phyloP scores from a whole-genome alignment of 1,284 basidiomycete genomes.

The Vanrija sp. region DNA sequence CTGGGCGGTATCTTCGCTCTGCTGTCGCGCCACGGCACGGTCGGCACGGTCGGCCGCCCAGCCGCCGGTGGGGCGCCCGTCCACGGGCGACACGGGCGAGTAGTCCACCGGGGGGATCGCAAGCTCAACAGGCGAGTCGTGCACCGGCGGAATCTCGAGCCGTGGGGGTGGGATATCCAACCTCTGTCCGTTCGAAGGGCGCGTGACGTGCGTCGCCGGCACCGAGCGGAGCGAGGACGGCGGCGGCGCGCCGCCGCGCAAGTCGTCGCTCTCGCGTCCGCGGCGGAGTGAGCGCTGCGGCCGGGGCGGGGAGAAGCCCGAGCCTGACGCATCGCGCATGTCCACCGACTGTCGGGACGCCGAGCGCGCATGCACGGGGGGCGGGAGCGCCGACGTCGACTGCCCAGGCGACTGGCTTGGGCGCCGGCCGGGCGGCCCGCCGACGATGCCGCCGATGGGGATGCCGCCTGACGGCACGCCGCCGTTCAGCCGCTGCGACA shows the following conservation, averaged over 20 bases:
- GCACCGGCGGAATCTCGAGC: too few relatives aligned
- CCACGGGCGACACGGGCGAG: background rate
- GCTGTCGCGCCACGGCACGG: constrained; percentile 32
- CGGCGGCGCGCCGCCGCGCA: background rate
- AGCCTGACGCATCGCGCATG: background rate
- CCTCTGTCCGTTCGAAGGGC: constrained; percentile 11
- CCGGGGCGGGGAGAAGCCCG: constrained; percentile 1
- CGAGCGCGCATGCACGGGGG: constrained; percentile 31
- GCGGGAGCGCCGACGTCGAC: constrained; percentile 25
- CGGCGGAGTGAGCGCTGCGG: constrained; percentile 6
- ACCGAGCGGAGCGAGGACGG: background rate
- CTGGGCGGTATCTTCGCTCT: constrained; percentile 20
- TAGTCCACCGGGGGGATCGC: background rate
- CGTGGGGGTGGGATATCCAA: background rate
- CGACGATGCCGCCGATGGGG: background rate
- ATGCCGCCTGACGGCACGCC: background rate
- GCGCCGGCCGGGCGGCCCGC: too few relatives aligned
- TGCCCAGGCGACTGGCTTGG: background rate
- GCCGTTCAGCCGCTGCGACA: constrained; percentile 2
- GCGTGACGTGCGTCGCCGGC: constrained; percentile 21
- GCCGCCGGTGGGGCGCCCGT: constrained; percentile 20
- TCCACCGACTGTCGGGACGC: constrained; percentile 17
- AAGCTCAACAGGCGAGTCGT: too few relatives aligned
- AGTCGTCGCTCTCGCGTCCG: background rate
- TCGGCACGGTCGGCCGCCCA: constrained; percentile 40